phyloP scores from a whole-genome alignment of 2,329 filamentous ascomycete genomes.

The Ophiocordyceps camponoti-saundersi region DNA sequence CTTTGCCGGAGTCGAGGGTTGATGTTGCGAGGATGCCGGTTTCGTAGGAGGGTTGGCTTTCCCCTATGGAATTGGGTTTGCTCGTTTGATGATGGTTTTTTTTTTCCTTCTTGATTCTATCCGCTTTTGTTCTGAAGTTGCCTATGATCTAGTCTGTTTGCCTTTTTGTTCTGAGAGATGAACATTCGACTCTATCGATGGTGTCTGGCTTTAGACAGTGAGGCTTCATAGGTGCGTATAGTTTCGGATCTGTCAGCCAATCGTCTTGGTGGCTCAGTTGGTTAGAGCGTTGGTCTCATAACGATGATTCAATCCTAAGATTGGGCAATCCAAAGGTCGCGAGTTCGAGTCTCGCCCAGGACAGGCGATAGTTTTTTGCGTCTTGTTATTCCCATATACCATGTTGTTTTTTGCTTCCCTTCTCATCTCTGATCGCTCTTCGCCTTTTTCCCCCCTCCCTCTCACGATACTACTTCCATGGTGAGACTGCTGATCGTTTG shows the following conservation, averaged over 20 bases:
- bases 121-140: too few relatives aligned
- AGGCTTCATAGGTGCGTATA: not conserved
- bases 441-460: not conserved
- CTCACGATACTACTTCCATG: too few relatives aligned
- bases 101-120: too few relatives aligned
- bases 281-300: not conserved
- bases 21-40: not conserved
- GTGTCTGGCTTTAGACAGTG: too few relatives aligned
- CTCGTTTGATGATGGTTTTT: not conserved
- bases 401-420: too few relatives aligned
- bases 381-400: too few relatives aligned
- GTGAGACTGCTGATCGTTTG: too few relatives aligned
- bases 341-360: not conserved
- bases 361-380: not conserved
- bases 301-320: not conserved
- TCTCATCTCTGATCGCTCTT: too few relatives aligned
- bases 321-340: not conserved
- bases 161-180: too few relatives aligned
- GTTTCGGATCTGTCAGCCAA: not conserved
- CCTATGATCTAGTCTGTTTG: too few relatives aligned
- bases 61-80: not conserved
- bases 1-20: slow-evolving; percentile 4
- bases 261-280: not conserved
- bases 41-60: not conserved
- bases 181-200: too few relatives aligned